Conservation (phyloP, 208 protist genomes). For the Acanthamoeba lenticulata region DNA sequence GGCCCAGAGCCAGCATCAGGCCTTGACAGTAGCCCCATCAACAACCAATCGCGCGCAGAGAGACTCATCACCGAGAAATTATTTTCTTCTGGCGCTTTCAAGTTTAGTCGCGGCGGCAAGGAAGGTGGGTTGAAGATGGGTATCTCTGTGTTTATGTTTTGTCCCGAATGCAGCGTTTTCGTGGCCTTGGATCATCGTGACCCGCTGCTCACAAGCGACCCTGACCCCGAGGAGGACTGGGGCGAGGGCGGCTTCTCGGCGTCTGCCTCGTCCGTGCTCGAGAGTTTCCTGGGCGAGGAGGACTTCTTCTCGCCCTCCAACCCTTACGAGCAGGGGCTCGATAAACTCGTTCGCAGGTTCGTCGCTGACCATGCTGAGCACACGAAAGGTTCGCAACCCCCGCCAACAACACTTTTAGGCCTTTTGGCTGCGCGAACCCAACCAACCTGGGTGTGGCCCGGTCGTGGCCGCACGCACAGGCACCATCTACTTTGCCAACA, state of each 20-base stretch:
- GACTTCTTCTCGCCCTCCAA: background rate
- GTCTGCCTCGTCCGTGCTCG: background rate
- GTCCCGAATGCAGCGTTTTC: background rate
- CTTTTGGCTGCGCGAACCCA: no score
- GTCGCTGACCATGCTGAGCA: background rate
- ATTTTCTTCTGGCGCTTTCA: no score
- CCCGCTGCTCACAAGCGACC: background rate
- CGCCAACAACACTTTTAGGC: no score
- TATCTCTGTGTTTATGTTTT: background rate
- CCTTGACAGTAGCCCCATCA: no score
- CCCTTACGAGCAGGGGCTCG: background rate
- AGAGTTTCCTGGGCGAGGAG: background rate
- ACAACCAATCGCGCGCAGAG: no score
- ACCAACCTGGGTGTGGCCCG: background rate
- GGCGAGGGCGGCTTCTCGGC: background rate
- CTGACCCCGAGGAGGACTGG: background rate
- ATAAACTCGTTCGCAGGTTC: background rate
- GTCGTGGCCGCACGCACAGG: background rate
- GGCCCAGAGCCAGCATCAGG: no score
- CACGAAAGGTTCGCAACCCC: background rate
- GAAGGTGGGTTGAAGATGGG: no score
- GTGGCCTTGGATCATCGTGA: background rate
- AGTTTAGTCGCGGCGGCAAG: no score
- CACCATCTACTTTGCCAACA: background rate
- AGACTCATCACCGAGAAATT: no score